Base-by-base conservation (phyloP, 2,329 filamentous ascomycete species). In the Dactylellina sp. region DNA sequence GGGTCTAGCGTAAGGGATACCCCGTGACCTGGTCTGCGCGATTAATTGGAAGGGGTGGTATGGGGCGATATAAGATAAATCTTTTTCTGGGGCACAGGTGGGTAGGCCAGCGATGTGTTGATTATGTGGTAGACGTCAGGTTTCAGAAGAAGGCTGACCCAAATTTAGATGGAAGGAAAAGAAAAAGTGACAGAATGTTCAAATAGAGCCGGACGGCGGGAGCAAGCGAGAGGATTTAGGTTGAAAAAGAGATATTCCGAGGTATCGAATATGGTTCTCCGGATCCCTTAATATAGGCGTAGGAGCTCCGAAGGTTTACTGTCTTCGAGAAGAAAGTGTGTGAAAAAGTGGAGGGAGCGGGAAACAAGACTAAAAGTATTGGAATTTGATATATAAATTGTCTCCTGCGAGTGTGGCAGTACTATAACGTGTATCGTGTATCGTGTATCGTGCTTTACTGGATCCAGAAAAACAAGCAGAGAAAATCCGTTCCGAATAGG, bases 1-100 rank as follows among this genome's bases (percentile, higher is more conserved):
- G 20, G 42, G 61, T 47, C 62, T 66, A 74, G 70, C 61, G 61
- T 47, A 25, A 57, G 40, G 60, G 56, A 74, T 59, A 71, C 40
- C 68, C 70, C 61, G 70, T 74, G 70, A 74, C 70, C 70, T 74
- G 18, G 70, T 74, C 70, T 74, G 70, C 66, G 70, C 70, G 70
- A 74, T 74, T 74, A 74, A 61, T 66, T 56, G 61, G 35, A 61
- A 32, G 9, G 40, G 61, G 59, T 65, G 65, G 46, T 40, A 64
- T 53, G 14, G 18, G 40, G 18, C 20, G 12, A 56, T 62, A 9
- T 59, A 52, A 47, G 25, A 52, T 50, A 46, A 25, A 37, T 32
- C 32, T 55, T 56, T 32, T 49, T 40, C 47, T 61, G 47, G 52
- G 68, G 68, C 42, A 56, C 32, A 18, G 22, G 20, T 20, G 14